Evolutionary conservation across 371 early-diverging fungal species (phyloP), one percentile per base, ranked within the genome.

Genomic region (Lichtheimia ramosa): DNA sequence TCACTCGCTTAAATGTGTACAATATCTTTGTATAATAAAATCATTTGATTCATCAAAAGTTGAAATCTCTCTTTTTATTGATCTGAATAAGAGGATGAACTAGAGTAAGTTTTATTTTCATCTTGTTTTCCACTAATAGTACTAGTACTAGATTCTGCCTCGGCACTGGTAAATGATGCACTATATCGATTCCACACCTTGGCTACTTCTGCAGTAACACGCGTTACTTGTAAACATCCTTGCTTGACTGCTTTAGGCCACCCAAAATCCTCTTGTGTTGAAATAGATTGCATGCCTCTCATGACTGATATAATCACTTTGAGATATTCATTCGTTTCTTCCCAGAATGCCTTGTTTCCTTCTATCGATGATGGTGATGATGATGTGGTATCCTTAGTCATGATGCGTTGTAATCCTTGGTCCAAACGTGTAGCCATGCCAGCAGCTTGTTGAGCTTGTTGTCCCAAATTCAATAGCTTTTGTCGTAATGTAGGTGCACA

Each of bases 131-230:
- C 27, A 34, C 34, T 34, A 34, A 34, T 34, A 34, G 34, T 34
- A 34, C 3, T 25, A 25, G 25, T 25, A 25, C 25, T 25, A 25
- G 34, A 8, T 34, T 34, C 34, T 8, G 34, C 10, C 2, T 34
- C 34, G 34, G 34, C 10, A 34, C 10, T 34, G 8, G 34, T 34
- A 34, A 34, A 73, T 68, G 75, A 75, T 3, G 66, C 65, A 18
- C 74, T 73, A 16, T 56, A 51, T 24, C 56, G 65, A 55, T 76
- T 79, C 79, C 79, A 79, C 39, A 70, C 25, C 46, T 69, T 71
- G n/a, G 80, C 80, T 39, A 79, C 77, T 54, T 79, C 80, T 8
- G 80, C 71, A 3, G 80, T 76, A 41, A 79, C 73, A n/a, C 80
- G 58, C 1, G 80, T 79, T 10, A 79, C 73, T 55, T 79, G 74